Base-by-base conservation (phyloP, 2,329 filamentous ascomycete genomes). In the Pseudogymnoascus sp. region DNA sequence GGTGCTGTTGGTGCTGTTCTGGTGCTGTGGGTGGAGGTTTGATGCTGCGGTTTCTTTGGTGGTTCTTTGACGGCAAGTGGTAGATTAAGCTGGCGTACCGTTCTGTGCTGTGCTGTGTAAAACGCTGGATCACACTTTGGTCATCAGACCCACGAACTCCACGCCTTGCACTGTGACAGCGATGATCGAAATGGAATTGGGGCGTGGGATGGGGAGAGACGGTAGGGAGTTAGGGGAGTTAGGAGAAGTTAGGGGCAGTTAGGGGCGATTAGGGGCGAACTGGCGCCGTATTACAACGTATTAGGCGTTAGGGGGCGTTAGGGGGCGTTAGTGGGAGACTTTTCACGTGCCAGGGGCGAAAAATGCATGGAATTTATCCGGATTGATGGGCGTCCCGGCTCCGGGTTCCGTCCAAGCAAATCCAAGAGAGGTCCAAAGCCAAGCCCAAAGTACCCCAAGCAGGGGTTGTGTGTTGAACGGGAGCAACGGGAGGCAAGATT, bases 321-420 rank as follows among this genome's bases (percentile, higher is more conserved):
- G 4, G 33, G 11, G 24, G 24, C 3, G 19, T 19, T 47, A 47
- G 16, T n/a, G 13, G 47, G 21, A 2, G 24, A 6, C n/a, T 19
- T 59, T 59, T 59, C 53, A 59, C 53, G 53, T 59, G 53, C 53
- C 53, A 59, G 53, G 53, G 53, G 53, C 53, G 33, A n/a, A 38
- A 59, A 59, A 16, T 5, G 2, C n/a, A 10, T 5, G 5, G 10
- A 47, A 59, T 35, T 35, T 38, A 59, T 47, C 42, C 42, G 42
- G 21, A 47, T 47, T 24, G 21, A 47, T 14, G 42, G 42, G 13
- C 6, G 19, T 6, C 42, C 42, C 42, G 21, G 42, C 11, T 47
- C 13, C 42, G 19, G 21, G 42, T 24, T 26, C 19, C 21, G 19
- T 47, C 42, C 42, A 47, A 47, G 42, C 19, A 24, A 11, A 19